A percentile compares a stretch with the other conserved stretches of the same genome.
Evolutionary conservation across 768 basidiomycete genomes (phyloP).

Genomic region (Mycena polygramma): DNA sequence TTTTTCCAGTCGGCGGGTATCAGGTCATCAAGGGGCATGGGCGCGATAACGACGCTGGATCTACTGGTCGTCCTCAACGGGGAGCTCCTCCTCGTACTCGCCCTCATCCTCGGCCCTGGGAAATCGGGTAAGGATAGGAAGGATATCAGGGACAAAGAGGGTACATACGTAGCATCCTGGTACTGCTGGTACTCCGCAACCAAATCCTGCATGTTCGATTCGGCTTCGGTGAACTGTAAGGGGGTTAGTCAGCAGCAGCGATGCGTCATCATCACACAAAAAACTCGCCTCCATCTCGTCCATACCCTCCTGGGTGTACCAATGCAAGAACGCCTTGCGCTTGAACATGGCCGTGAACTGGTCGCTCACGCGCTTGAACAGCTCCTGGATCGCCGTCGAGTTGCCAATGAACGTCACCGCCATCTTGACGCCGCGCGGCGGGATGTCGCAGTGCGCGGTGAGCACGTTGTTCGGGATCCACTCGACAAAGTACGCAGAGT

Average conservation of each 20-base stretch:
- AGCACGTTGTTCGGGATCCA: conserved; percentile 99
- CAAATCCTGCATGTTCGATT: conserved; percentile 99
- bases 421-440: conserved; percentile 96
- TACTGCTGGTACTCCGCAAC: conserved; percentile 98
- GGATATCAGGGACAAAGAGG: not conserved
- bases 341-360: conserved; percentile 99
- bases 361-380: conserved; percentile 98
- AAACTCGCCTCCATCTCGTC: conserved; percentile 91
- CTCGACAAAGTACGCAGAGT: conserved; percentile 98
- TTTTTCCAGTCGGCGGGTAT: conserved; percentile 27
- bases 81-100: conserved; percentile 88
- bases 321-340: conserved; percentile 98
- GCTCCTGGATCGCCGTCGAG: conserved; percentile 96
- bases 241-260: conserved; percentile 6
- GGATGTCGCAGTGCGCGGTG: conserved; percentile 97
- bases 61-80: conserved; percentile 65
- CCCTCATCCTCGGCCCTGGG: conserved; percentile 86
- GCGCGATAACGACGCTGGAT: conserved; percentile 7
- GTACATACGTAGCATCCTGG: conserved; percentile 90
- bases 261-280: not conserved
- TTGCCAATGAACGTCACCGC: conserved; percentile 98
- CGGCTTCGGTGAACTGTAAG: conserved; percentile 92
- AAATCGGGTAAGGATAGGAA: conserved; percentile 25
- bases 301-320: conserved; percentile 99
- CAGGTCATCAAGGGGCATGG: conserved; percentile 14